A percentile compares a stretch with the other conserved stretches of the same genome.
phyloP scores from a whole-genome alignment of 225 moss, liverwort and hornwort species.

The Anthoceros angustus region DNA sequence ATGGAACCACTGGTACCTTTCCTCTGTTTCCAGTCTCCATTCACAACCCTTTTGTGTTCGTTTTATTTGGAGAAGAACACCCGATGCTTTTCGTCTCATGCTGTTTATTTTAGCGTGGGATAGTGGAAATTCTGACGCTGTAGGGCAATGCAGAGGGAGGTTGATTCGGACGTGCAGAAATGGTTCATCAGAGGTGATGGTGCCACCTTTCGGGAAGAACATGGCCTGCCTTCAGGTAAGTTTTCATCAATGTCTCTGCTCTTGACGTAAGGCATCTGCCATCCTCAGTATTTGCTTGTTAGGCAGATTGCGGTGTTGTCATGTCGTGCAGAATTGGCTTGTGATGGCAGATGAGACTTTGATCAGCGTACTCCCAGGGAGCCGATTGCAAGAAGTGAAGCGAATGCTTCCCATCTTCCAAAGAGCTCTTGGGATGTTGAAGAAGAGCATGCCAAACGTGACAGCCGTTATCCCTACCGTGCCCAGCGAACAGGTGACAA shows the following conservation, averaged over 20 bases:
- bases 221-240: constrained; percentile 39
- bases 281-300: background rate
- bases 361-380: constrained; percentile 76
- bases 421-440: constrained; percentile 40
- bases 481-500: constrained; percentile 33
- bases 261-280: constrained; percentile 7
- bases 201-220: constrained; percentile 37
- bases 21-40: background rate
- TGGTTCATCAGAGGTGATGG: constrained; percentile 44
- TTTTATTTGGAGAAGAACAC: background rate
- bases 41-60: background rate
- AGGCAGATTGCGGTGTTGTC: too few species aligned
- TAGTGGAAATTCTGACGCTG: constrained; percentile 9
- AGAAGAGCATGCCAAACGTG: constrained; percentile 32
- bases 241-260: background rate
- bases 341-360: constrained; percentile 41
- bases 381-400: constrained; percentile 86
- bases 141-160: constrained; percentile 31
- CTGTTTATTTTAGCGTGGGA: background rate
- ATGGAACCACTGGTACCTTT: constrained; percentile 70
- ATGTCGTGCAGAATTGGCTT: background rate
- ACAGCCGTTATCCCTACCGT: constrained; percentile 61
- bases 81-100: background rate
- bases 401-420: constrained; percentile 86
- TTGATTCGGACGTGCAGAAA: constrained; percentile 7